Base-by-base conservation (phyloP, 345 rosid species). In the Melastoma malabathricum region DNA sequence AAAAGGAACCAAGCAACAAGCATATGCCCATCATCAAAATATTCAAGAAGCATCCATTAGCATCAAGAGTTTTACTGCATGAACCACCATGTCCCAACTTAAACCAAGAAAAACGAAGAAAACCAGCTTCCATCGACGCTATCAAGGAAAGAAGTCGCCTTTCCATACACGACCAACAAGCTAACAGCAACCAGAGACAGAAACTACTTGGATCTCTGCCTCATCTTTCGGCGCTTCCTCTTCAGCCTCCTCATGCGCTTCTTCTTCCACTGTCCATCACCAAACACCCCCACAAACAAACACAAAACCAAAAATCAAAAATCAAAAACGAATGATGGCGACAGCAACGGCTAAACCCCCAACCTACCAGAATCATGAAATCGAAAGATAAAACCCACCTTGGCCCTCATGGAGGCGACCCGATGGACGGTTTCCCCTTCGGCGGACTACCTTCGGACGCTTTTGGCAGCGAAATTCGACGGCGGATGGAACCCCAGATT, bases 151-250 rank as follows among this genome's bases (percentile, higher is more conserved):
- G 46, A 20, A 54, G 58, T 13, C 3, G 47, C 5, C 43, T 34
- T 23, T 12, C 15, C 9, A 49, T 20, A 19, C 25, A 44, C 15
- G 29, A 22, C 12, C 52, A 23, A 12, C 41, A 12, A 12, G 25
- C 25, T 22, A 22, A 22, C 2, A 22, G 25, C 4, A 22, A 22
- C 25, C 25, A 22, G 25, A 22, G 25, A 22, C 25, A 22, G 2
- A 22, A 22, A 34, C 86, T 89, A 89, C 79, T 89, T 89, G 25
- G 97, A 89, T 78, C 97, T 76, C 75, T 89, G 97, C 54, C 95
- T 83, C 97, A 86, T 89, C 97, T 89, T 89, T 81, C 95, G 62
- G 75, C 94, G 84, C 95, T 89, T 89, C 86, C 97, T 86, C 97
- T 89, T 89, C 70, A 89, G 49, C 69, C 97, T 86, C 69, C 95